Base-by-base conservation (phyloP, 2,329 filamentous ascomycete genomes). In the Aspergillus sergii region DNA sequence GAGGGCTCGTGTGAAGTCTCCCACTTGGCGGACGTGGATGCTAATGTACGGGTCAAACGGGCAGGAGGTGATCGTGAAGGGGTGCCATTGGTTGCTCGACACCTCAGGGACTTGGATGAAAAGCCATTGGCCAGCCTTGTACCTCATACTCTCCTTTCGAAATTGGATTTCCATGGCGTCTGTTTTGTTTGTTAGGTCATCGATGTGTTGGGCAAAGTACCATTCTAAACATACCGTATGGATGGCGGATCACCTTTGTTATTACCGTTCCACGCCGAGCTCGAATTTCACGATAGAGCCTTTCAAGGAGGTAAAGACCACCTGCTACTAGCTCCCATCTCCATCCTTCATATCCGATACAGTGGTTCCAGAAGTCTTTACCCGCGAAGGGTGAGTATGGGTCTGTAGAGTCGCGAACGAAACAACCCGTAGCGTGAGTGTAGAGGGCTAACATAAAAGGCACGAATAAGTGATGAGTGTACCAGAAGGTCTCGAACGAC, bases 401-500 rank as follows among this genome's bases (percentile, higher is more conserved):
- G 0, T 87, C 73, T 7, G 83, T 78, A 1, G 89, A 90, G 75
- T 97, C 94, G 69, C 95, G 91, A 45, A 99, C 95, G 81, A 99
- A 99, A 80, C 95, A 99, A 64, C 93, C 94, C 9, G 92, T 92
- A 1, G 95, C 94, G 78, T 99, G 95, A 14, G 94, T 98, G 80
- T 98, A 99, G 70, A 99, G 88, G 53, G 88, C 94, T 51, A 99
- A 85, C 73, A 98, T 81, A 79, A 99, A 99, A 1, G 95, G 94
- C 64, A 99, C 91, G 74, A 98, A 98, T n/a, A 99, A 86, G 73
- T 99, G 95, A 79, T 99, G 95, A 0, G 93, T 97, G 80, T 99
- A 99, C 95, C 95, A 99, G 78, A 99, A 99, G 0, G 94, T 96
- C 81, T 99, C 95, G 75, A 94, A 99, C 0, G 93, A 96, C 76